Evolutionary conservation across 2,329 filamentous ascomycete species (phyloP).

Genomic region (Pseudogymnoascus sp.): DNA sequence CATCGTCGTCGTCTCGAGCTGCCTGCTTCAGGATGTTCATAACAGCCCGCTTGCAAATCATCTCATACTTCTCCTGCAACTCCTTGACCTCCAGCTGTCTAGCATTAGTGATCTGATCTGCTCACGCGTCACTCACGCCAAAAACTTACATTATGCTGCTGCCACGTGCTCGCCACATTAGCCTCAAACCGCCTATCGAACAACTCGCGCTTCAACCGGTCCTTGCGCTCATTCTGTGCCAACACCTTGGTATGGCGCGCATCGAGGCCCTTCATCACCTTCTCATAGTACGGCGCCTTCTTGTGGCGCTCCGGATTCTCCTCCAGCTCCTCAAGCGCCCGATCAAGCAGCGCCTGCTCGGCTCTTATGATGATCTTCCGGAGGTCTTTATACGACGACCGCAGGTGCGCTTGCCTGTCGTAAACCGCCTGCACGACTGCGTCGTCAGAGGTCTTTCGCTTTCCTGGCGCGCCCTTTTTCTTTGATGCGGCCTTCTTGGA

Average conservation of each 20-base stretch:
- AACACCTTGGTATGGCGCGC: slow-evolving; percentile 1
- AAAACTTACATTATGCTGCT: neutral
- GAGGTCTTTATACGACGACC: slow-evolving; percentile 19
- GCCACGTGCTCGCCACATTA: neutral
- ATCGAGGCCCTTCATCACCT: slow-evolving; percentile 17
- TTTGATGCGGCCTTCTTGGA: slow-evolving; percentile 10
- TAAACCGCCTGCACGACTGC: slow-evolving; percentile 23
- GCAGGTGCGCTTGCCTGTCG: slow-evolving; percentile 22
- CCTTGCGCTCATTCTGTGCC: neutral
- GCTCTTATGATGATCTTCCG: slow-evolving; percentile 18
- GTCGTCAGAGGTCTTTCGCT: slow-evolving; percentile 11
- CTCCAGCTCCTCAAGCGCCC: slow-evolving; percentile 18
- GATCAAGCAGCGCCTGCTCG: slow-evolving; percentile 21
- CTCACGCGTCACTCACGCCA: neutral
- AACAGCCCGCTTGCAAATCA: neutral
- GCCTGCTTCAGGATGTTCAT: neutral
- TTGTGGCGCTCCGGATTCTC: slow-evolving; percentile 22
- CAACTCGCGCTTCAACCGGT: neutral
- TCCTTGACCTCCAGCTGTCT: neutral
- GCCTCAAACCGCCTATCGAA: neutral
- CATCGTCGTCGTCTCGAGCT: neutral
- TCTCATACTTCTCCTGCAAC: neutral
- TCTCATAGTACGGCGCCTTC: slow-evolving; percentile 21
- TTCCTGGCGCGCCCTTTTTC: slow-evolving; percentile 8
- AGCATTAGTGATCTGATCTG: neutral